These are phyloP conservation scores for Spergularia azorica DNA, from an alignment of 179 eudicot genomes.

Conservation along the genomic window DNA sequence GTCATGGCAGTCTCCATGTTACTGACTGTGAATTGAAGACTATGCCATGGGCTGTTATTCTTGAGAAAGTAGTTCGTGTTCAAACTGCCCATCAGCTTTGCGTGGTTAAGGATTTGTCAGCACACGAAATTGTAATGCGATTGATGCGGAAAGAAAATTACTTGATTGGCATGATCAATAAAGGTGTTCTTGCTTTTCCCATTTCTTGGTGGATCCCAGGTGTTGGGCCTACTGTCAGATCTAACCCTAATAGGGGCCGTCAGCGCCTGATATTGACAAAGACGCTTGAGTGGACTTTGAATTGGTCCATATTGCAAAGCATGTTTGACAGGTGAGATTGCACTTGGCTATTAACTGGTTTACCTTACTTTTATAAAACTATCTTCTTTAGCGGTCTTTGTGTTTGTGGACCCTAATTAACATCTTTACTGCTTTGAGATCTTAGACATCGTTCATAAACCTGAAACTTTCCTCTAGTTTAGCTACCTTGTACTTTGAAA, in stretches of 20 bases:
- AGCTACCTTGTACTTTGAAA: background rate
- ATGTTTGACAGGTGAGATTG: conserved; percentile 88
- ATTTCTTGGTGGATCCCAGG: conserved; percentile 88
- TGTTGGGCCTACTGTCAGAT: conserved; percentile 66
- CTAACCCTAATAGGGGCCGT: conserved; percentile 45
- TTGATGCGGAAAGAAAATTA: conserved; percentile 97
- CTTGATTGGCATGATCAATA: conserved; percentile 95
- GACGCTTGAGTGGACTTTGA: conserved; percentile 97
- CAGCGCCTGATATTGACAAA: conserved; percentile 70
- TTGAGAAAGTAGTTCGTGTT: conserved; percentile 78
- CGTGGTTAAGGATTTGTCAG: conserved; percentile 85
- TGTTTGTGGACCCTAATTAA: background rate
- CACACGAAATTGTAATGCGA: conserved; percentile 91
- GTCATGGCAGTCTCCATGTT: conserved; percentile 74
- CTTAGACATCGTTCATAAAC: background rate
- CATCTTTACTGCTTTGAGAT: background rate
- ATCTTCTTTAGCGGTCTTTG: background rate
- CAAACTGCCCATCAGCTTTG: conserved; percentile 74
- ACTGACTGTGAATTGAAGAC: conserved; percentile 89
- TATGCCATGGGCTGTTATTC: conserved; percentile 83
- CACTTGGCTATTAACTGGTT: background rate
- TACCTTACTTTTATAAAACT: background rate
- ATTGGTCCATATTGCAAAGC: conserved; percentile 95
- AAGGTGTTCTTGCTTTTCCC: conserved; percentile 88
- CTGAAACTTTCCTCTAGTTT: background rate